Percentiles rank a stretch among this genome's conserved stretches.
phyloP scores from a whole-genome alignment of 148 eudicot genomes.

The Mesembryanthemum crystallinum region DNA sequence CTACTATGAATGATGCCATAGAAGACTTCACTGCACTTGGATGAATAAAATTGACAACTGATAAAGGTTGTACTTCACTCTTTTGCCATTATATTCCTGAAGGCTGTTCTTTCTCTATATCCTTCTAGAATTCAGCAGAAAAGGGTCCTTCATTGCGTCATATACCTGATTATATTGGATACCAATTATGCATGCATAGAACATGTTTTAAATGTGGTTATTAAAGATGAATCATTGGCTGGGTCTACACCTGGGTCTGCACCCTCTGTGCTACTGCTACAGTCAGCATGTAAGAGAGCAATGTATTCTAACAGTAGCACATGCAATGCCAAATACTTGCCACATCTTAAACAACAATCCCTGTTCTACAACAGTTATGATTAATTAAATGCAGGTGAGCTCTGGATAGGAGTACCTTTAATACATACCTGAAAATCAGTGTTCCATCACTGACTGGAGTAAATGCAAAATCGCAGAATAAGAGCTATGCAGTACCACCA shows the following conservation, averaged over 20 bases:
- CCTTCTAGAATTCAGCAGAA: neutral
- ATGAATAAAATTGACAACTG: slow-evolving; percentile 36
- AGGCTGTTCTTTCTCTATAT: neutral
- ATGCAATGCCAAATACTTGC: neutral
- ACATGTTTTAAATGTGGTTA: neutral
- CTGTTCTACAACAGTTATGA: neutral
- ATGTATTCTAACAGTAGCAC: neutral
- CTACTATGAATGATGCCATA: slow-evolving; percentile 36
- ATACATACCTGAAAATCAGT: neutral
- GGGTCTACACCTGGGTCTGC: neutral
- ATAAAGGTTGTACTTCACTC: slow-evolving; percentile 6
- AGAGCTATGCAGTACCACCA: slow-evolving; percentile 11
- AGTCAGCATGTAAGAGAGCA: neutral
- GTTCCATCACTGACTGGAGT: no score
- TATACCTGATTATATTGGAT: neutral
- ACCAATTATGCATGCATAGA: neutral
- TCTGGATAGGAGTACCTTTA: neutral
- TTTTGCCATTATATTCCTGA: neutral
- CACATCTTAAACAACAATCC: neutral
- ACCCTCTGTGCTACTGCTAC: neutral
- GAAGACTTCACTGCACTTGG: slow-evolving; percentile 77
- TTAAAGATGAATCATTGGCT: neutral
- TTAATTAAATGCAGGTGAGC: neutral
- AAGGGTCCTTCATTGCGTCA: neutral
- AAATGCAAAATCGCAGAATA: no score